phyloP scores from a whole-genome alignment of 2,329 filamentous ascomycete species.

The Exophiala mesophila region DNA sequence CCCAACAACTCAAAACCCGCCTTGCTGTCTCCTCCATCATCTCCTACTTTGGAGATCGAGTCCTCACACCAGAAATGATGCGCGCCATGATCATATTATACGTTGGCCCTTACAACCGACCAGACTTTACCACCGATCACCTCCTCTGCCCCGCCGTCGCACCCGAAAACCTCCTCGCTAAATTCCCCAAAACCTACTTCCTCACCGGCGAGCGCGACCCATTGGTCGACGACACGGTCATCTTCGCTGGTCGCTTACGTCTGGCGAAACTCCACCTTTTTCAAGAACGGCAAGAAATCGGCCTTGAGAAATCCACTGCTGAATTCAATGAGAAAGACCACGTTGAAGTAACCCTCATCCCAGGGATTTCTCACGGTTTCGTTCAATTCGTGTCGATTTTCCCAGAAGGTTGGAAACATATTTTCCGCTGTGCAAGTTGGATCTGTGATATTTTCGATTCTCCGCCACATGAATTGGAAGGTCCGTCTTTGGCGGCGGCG shows the following conservation, averaged over 20 bases:
- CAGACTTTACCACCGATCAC: conserved; percentile 88
- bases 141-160: conserved; percentile 85
- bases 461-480: conserved; percentile 41
- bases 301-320: conserved; percentile 49
- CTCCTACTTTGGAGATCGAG: conserved; percentile 93
- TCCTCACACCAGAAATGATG: conserved; percentile 97
- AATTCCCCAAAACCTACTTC: conserved; percentile 93
- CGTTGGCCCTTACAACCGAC: conserved; percentile 86
- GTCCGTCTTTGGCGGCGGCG: conserved; percentile 31
- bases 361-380: conserved; percentile 89
- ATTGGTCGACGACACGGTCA: conserved; percentile 91
- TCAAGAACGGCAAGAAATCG: conserved; percentile 52
- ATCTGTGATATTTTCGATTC: conserved; percentile 69
- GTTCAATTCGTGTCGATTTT: conserved; percentile 85
- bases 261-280: conserved; percentile 64
- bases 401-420: conserved; percentile 83
- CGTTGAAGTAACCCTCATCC: conserved; percentile 77
- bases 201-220: conserved; percentile 93
- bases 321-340: conserved; percentile 68
- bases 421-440: conserved; percentile 74
- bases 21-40: conserved; percentile 95
- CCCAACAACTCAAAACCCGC: conserved; percentile 64
- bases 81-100: conserved; percentile 98
- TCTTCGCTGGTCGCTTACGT: conserved; percentile 85
- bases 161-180: conserved; percentile 72